Evolutionary conservation across 2,329 filamentous ascomycete genomes (phyloP).

Genomic region (Tolypocladium capitatum): DNA sequence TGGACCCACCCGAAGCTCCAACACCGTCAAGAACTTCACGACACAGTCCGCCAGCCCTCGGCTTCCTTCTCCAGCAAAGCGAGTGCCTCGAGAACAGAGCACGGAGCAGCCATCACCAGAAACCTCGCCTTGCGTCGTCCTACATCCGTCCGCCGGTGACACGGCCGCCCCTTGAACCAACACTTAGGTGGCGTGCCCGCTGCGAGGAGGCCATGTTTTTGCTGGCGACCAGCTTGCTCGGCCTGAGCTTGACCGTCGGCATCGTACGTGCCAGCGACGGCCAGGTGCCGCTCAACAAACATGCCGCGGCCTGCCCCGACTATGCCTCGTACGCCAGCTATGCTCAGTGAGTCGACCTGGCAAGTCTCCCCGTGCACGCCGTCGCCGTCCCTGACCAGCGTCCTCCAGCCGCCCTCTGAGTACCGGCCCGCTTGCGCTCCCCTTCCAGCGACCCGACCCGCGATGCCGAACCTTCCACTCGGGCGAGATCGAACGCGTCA

Average conservation of each 20-base stretch:
- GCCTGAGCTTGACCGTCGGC: constrained; percentile 8
- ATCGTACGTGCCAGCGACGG: constrained; percentile 8
- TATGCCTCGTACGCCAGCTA: constrained; percentile 25
- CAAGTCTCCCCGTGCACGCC: not conserved
- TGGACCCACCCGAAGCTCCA: too few species aligned
- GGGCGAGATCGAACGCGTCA: constrained; percentile 74
- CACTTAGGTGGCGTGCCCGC: not conserved
- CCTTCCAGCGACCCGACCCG: constrained; percentile 70
- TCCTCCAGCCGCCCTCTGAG: constrained; percentile 58
- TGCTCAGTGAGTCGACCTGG: constrained; percentile 21
- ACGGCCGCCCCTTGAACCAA: not conserved
- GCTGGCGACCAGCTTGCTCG: constrained; percentile 14
- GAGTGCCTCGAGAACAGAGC: too few species aligned
- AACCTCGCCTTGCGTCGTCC: not conserved
- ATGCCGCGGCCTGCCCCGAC: constrained; percentile 23
- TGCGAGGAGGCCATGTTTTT: constrained; percentile 10
- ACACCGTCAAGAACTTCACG: too few species aligned
- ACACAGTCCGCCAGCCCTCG: too few species aligned
- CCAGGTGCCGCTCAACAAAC: constrained; percentile 13
- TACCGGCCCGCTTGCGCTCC: constrained; percentile 63
- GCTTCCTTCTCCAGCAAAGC: too few species aligned
- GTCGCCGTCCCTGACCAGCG: not conserved
- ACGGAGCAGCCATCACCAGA: too few species aligned
- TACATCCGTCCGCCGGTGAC: not conserved
- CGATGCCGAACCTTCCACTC: constrained; percentile 86